Evolutionary conservation across 2,329 filamentous ascomycete genomes (phyloP).

Genomic region (Sporothrix dimorphospora): DNA sequence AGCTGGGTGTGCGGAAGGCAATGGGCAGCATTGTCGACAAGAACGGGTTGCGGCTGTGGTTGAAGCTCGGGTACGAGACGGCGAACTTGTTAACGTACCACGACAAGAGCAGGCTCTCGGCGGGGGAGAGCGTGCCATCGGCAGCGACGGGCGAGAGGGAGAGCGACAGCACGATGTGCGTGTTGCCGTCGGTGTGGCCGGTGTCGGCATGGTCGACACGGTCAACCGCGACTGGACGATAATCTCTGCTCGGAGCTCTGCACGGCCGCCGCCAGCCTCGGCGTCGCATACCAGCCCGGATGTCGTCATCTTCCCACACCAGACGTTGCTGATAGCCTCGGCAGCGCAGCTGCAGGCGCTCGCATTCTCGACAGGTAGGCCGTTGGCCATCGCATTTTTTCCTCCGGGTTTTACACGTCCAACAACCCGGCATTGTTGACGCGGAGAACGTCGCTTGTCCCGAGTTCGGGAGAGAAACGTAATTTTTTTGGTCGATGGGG

Average conservation of each 20-base stretch:
- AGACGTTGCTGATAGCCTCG: not conserved
- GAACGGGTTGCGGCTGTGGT: not conserved
- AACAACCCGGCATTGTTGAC: not conserved
- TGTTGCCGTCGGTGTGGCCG: not conserved
- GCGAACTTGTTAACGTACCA: not conserved
- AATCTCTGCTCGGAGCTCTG: not conserved
- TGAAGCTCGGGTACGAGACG: not conserved
- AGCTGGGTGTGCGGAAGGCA: not conserved
- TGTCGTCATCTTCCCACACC: not conserved
- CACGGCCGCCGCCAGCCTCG: not conserved
- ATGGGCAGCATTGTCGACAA: not conserved
- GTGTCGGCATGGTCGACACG: not conserved
- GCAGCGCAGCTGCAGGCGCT: not conserved
- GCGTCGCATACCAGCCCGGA: not conserved
- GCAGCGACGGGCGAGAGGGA: not conserved
- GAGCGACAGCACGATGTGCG: not conserved
- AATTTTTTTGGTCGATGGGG: not conserved
- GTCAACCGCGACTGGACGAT: no score
- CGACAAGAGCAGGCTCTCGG: not conserved
- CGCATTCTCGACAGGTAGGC: not conserved
- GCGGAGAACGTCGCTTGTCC: no score
- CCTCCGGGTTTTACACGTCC: not conserved
- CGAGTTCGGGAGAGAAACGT: not conserved
- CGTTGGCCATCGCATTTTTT: not conserved
- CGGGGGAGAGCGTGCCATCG: not conserved